These are phyloP conservation scores for Trichoderma gamsii DNA, from an alignment of 495 filamentous ascomycete genomes.

Conservation along the genomic window DNA sequence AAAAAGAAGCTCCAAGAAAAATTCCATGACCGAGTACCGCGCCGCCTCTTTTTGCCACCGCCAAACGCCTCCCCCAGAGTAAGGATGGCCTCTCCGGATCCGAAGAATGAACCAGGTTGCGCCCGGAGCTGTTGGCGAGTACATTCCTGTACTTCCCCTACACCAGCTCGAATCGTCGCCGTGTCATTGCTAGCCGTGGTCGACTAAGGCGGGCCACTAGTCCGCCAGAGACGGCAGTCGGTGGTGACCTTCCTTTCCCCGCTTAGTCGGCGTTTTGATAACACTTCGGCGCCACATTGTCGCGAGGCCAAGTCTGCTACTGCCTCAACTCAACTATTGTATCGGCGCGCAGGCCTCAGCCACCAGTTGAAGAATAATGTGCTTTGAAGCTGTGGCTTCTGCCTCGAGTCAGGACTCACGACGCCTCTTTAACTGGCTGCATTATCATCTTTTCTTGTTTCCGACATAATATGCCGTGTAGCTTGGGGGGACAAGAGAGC, in stretches of 20 bases:
- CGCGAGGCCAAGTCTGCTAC: not conserved
- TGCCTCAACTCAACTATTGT: no score
- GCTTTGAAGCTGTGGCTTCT: not conserved
- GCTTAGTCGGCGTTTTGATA: not conserved
- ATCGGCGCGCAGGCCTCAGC: not conserved
- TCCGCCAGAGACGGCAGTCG: not conserved
- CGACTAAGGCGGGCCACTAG: not conserved
- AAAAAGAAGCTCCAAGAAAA: not conserved
- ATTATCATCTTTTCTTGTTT: not conserved
- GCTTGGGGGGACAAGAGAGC: no score
- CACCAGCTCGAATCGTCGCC: not conserved
- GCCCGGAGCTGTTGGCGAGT: not conserved
- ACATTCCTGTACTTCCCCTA: not conserved
- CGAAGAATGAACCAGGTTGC: not conserved
- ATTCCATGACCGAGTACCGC: not conserved
- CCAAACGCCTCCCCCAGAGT: not conserved
- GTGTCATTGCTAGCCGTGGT: not conserved
- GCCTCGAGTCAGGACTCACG: not conserved
- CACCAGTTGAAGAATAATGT: not conserved
- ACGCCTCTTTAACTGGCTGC: not conserved
- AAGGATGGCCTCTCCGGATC: not conserved
- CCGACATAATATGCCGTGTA: not conserved
- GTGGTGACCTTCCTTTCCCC: constrained; percentile 10
- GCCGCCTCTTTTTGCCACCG: not conserved
- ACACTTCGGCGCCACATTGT: not conserved